Evolutionary conservation across 2,329 filamentous ascomycete genomes (phyloP).

Genomic region (Aspergillus sp.): DNA sequence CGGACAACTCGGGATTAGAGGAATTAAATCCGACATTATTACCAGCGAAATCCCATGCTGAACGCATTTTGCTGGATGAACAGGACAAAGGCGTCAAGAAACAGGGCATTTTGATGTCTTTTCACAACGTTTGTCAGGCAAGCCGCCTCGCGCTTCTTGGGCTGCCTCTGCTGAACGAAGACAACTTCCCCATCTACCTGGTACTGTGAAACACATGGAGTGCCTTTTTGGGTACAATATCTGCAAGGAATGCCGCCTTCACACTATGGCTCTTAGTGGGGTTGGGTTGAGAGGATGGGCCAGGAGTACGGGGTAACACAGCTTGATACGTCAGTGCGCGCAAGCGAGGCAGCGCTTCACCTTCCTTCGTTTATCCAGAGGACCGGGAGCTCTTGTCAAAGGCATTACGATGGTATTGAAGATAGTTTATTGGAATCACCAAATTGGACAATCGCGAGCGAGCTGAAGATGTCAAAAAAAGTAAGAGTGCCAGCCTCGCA

Average conservation of each 20-base stretch:
- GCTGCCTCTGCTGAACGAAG: background rate
- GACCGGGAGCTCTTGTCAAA: slow-evolving; percentile 9
- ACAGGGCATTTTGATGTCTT: background rate
- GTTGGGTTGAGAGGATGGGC: background rate
- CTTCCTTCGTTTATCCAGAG: slow-evolving; percentile 15
- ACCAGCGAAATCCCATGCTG: background rate
- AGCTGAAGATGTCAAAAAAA: no score
- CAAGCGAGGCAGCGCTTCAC: slow-evolving; percentile 11
- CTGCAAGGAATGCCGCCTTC: background rate
- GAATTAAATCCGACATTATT: background rate
- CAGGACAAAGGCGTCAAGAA: background rate
- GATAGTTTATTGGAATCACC: no score
- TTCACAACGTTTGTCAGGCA: background rate
- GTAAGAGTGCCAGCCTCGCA: no score
- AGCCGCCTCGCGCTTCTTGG: background rate
- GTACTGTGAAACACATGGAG: background rate
- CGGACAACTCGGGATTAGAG: background rate
- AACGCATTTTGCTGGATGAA: background rate
- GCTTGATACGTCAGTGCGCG: slow-evolving; percentile 14
- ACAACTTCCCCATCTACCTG: background rate
- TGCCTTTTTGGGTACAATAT: background rate
- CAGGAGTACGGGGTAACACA: background rate
- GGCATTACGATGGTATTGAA: background rate
- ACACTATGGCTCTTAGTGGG: slow-evolving; percentile 1
- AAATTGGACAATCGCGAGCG: no score